Base-by-base conservation (phyloP, 495 filamentous ascomycete species). In the Penicillium argentinense region DNA sequence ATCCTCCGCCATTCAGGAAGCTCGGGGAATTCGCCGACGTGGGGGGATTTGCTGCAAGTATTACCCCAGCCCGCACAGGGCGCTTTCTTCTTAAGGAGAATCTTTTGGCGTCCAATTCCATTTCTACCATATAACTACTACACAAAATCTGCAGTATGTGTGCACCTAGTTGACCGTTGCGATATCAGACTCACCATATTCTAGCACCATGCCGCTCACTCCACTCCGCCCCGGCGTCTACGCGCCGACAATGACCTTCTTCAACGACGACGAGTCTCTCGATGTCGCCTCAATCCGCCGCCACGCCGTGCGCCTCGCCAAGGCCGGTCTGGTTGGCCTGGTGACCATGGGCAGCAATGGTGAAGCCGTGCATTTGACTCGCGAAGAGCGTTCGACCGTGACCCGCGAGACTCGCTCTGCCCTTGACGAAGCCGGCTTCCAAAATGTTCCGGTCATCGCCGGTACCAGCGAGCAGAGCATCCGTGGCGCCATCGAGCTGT, bases 321-420 rank as follows among this genome's bases (percentile, higher is more conserved):
- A 82, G 68, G 87, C 80, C 42, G 89, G 90, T 14, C 83, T 96
- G 9, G 86, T 83, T 29, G 88, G 90, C 9, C 77, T 96, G 9
- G 87, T 95, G 8, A 86, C 86, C 52, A 91, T 92, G 86, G 90
- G 89, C 36, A 92, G 87, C 46, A 95, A 95, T 62, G 89, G 89
- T 16, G 89, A 95, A 70, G 89, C 89, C 13, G 86, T 89, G 43
- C 89, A 95, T 63, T 81, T 91, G 46, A 86, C 83, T 42, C 80
- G 80, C 25, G 74, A 81, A 24, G 89, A 95, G 62, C 88, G 88
- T 55, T 67, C 78, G 29, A 80, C 76, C n/a, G 82, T 96, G 36
- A 92, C 86, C 5, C 73, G 74, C 52, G 87, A 88, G 25, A 91
- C 88, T 9, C 81, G 89, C n/a, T 81, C 86, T 51, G 89, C 89